A percentile compares a stretch with the other conserved stretches of the same genome.
Evolutionary conservation across 2,329 filamentous ascomycete genomes (phyloP).

Genomic region (Paraconiothyrium sp.): DNA sequence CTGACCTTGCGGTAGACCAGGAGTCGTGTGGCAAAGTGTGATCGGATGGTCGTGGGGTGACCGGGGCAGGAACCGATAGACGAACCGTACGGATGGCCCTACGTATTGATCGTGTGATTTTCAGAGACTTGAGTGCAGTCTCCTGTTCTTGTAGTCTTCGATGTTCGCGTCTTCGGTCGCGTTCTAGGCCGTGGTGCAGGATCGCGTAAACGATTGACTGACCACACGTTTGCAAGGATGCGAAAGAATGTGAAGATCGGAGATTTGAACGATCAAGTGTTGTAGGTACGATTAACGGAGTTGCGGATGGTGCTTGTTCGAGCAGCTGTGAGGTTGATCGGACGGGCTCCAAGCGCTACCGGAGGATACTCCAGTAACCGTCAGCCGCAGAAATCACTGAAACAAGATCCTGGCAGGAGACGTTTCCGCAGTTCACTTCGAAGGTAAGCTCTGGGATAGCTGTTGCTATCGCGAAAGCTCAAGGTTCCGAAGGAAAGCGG

Average conservation of each 20-base stretch:
- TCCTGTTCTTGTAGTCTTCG: slow-evolving; percentile 34
- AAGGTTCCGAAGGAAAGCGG: slow-evolving; percentile 44
- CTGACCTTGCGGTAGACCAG: slow-evolving; percentile 48
- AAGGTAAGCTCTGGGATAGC: slow-evolving; percentile 48
- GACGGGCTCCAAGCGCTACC: slow-evolving; percentile 45
- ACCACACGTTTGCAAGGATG: slow-evolving; percentile 9
- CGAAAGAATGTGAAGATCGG: slow-evolving; percentile 22
- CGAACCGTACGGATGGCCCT: slow-evolving; percentile 49
- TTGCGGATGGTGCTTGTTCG: slow-evolving; percentile 42
- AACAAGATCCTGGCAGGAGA: slow-evolving; percentile 51
- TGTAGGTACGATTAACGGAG: slow-evolving; percentile 41
- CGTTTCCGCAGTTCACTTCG: slow-evolving; percentile 49
- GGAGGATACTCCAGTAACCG: slow-evolving; percentile 54
- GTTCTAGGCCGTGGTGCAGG: slow-evolving; percentile 21
- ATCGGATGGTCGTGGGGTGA: slow-evolving; percentile 53
- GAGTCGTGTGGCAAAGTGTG: slow-evolving; percentile 44
- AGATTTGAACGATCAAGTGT: slow-evolving; percentile 27
- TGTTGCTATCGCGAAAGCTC: slow-evolving; percentile 46
- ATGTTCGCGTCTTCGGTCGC: slow-evolving; percentile 27
- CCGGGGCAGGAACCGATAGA: slow-evolving; percentile 51
- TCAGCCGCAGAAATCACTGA: slow-evolving; percentile 54
- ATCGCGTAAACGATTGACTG: slow-evolving; percentile 25
- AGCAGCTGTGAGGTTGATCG: slow-evolving; percentile 44
- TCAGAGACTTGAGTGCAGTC: slow-evolving; percentile 30
- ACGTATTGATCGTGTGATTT: slow-evolving; percentile 48